These are phyloP conservation scores for Populus deltoides DNA, from an alignment of 345 rosid genomes.

Conservation along the genomic window DNA sequence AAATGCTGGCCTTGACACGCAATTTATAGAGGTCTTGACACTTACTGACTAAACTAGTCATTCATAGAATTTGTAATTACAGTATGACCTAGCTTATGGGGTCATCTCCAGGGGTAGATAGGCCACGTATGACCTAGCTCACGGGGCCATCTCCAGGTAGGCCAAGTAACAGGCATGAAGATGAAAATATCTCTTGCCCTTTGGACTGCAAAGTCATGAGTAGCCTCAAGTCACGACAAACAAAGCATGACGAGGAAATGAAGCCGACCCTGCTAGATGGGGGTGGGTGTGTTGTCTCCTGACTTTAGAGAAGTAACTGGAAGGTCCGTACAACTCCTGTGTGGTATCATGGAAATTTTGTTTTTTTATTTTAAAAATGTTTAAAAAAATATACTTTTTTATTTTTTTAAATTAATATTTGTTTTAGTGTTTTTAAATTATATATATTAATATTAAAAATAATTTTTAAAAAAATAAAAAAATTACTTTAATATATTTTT, in stretches of 20 bases:
- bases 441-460: too few relatives aligned
- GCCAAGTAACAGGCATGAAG: background rate
- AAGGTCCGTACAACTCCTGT: background rate
- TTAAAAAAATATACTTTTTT: too few relatives aligned
- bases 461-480: too few relatives aligned
- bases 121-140: background rate
- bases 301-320: background rate
- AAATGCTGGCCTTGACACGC: background rate
- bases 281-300: background rate
- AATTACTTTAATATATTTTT: too few relatives aligned
- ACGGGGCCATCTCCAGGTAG: background rate
- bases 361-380: too few relatives aligned
- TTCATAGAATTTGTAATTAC: constrained; percentile 1
- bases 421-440: too few relatives aligned
- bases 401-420: too few relatives aligned
- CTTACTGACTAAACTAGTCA: constrained; percentile 10
- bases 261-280: background rate
- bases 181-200: background rate
- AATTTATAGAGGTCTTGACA: constrained; percentile 19
- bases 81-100: background rate
- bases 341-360: background rate
- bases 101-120: background rate
- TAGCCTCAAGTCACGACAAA: background rate
- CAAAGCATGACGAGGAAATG: background rate
- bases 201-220: too few relatives aligned